These are phyloP conservation scores for Naganishia sp. DNA, from an alignment of 1,284 basidiomycete species.

Conservation along the genomic window DNA sequence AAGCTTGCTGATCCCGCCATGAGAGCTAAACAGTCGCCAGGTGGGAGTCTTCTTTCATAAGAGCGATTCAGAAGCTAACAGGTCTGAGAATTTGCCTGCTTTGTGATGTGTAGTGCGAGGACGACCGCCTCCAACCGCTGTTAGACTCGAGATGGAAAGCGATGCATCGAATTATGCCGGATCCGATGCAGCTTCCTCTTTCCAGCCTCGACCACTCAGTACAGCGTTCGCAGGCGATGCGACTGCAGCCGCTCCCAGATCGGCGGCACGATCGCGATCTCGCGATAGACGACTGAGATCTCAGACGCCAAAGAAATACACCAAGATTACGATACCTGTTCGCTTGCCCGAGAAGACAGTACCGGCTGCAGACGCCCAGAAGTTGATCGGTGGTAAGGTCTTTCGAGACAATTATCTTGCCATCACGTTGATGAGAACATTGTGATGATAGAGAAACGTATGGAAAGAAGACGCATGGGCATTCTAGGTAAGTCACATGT, in stretches of 20 bases:
- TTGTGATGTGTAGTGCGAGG: too few relatives aligned
- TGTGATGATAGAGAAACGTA: too few relatives aligned
- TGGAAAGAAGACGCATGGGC: too few relatives aligned
- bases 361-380: not conserved
- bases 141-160: not conserved
- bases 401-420: too few relatives aligned
- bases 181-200: not conserved
- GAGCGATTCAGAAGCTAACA: too few relatives aligned
- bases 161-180: not conserved
- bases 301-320: not conserved
- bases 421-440: too few relatives aligned
- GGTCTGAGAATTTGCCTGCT: too few relatives aligned
- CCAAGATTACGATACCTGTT: conserved; percentile 9
- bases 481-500: too few relatives aligned
- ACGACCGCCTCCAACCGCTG: too few relatives aligned
- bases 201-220: not conserved
- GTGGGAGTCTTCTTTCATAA: not conserved
- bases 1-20: not conserved
- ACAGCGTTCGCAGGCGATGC: not conserved
- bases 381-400: too few relatives aligned
- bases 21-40: not conserved
- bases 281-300: not conserved
- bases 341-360: not conserved
- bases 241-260: not conserved
- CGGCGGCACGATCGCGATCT: not conserved